phyloP scores from a whole-genome alignment of 2,329 filamentous ascomycete species.

The Penicillium vulpinum region DNA sequence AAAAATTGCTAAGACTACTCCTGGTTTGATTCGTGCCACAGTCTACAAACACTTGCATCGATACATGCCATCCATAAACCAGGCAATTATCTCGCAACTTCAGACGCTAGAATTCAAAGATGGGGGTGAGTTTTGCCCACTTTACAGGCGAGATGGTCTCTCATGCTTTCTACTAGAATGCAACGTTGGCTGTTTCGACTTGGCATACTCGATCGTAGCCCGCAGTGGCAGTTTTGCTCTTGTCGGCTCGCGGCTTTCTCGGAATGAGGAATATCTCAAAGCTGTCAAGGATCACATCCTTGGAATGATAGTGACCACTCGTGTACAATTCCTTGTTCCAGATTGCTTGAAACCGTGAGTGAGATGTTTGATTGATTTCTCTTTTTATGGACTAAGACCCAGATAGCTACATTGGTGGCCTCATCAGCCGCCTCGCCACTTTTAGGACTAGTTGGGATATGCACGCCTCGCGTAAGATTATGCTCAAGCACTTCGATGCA shows the following conservation, averaged over 20 bases:
- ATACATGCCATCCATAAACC: slow-evolving; percentile 20
- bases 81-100: slow-evolving; percentile 20
- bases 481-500: slow-evolving; percentile 23
- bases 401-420: slow-evolving; percentile 20
- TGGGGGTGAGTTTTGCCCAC: slow-evolving; percentile 5
- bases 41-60: slow-evolving; percentile 20
- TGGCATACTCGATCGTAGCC: slow-evolving; percentile 25
- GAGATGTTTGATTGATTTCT: neutral
- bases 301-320: slow-evolving; percentile 25
- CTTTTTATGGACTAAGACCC: neutral
- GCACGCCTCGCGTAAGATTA: slow-evolving; percentile 20
- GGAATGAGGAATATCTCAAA: slow-evolving; percentile 21
- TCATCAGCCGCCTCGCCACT: slow-evolving; percentile 15
- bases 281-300: slow-evolving; percentile 26
- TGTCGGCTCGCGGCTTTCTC: slow-evolving; percentile 19
- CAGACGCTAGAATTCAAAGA: slow-evolving; percentile 5
- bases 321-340: slow-evolving; percentile 23
- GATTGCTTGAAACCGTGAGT: slow-evolving; percentile 20
- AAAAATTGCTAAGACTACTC: slow-evolving; percentile 25
- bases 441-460: slow-evolving; percentile 23
- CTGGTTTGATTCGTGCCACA: slow-evolving; percentile 22
- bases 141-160: neutral
- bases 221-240: slow-evolving; percentile 23
- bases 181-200: slow-evolving; percentile 18
- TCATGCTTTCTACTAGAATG: slow-evolving; percentile 11